A percentile compares a stretch with the other conserved stretches of the same genome.
Conservation (phyloP, 345 rosid genomes). For the Populus simonii region DNA sequence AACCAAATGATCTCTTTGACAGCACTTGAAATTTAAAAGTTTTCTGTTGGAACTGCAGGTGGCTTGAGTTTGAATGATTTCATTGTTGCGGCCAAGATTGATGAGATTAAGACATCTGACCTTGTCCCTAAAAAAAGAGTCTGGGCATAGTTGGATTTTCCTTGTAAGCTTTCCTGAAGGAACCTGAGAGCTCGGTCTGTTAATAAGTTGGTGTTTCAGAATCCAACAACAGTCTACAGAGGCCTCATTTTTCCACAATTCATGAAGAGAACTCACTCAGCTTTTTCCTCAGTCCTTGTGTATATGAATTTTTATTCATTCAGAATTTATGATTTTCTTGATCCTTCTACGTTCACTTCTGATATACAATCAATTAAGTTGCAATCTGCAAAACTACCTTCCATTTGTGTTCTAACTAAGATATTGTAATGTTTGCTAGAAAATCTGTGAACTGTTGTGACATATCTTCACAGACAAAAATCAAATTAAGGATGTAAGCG, state of each 20-base stretch:
- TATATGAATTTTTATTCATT: not conserved
- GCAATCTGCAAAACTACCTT: not conserved
- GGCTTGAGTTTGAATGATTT: slow-evolving; percentile 90
- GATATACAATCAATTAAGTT: not conserved
- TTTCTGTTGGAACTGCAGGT: slow-evolving; percentile 38
- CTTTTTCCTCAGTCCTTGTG: not conserved
- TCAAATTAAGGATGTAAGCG: not conserved
- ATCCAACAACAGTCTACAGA: not conserved
- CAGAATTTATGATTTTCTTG: not conserved
- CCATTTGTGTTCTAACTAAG: not conserved
- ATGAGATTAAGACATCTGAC: slow-evolving; percentile 80
- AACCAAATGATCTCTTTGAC: not conserved
- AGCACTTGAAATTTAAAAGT: not conserved
- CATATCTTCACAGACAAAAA: not conserved
- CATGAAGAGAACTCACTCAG: not conserved
- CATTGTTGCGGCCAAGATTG: slow-evolving; percentile 84
- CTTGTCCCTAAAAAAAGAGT: slow-evolving; percentile 68
- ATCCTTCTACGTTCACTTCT: not conserved
- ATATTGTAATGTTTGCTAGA: not conserved
- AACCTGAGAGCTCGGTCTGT: not conserved
- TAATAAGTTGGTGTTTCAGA: not conserved
- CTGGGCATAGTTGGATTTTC: slow-evolving; percentile 56
- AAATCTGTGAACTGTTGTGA: not conserved
- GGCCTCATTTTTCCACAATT: not conserved
- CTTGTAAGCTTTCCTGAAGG: not conserved